These are phyloP conservation scores for Corylus heterophylla DNA, from an alignment of 306 rosid genomes.

Conservation along the genomic window DNA sequence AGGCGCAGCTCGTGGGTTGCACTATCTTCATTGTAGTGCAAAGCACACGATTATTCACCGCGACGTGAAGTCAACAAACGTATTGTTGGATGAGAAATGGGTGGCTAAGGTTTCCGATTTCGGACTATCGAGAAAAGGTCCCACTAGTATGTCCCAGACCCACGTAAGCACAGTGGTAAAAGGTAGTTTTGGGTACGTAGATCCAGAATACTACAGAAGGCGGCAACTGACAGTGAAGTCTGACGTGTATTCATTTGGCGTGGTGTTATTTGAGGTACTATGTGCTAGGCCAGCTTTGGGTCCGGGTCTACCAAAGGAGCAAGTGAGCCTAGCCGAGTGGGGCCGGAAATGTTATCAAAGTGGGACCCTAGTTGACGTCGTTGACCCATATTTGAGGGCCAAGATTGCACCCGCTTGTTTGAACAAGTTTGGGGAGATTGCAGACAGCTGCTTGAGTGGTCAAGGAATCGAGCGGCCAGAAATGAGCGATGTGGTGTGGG, in stretches of 20 bases:
- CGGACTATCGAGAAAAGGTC: constrained; percentile 37
- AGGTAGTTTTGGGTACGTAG: constrained; percentile 50
- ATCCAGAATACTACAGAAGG: constrained; percentile 42
- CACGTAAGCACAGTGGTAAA: constrained; percentile 43
- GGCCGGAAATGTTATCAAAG: constrained; percentile 17
- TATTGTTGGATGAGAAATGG: constrained; percentile 34
- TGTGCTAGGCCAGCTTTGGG: constrained; percentile 47
- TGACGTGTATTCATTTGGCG: constrained; percentile 55
- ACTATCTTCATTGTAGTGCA: constrained; percentile 23
- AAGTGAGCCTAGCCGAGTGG: constrained; percentile 43
- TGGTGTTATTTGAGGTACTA: constrained; percentile 39
- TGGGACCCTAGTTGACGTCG: not conserved
- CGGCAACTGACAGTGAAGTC: constrained; percentile 40
- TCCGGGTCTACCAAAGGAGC: constrained; percentile 9
- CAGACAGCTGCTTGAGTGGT: constrained; percentile 15
- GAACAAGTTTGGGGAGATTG: constrained; percentile 14
- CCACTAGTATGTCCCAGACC: constrained; percentile 9
- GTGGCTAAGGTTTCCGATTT: constrained; percentile 52
- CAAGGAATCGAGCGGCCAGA: constrained; percentile 24
- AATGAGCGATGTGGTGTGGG: not conserved
- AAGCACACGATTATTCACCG: constrained; percentile 35
- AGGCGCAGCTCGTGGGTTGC: constrained; percentile 21
- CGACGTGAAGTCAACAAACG: constrained; percentile 40
- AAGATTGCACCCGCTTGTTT: constrained; percentile 14
- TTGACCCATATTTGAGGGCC: constrained; percentile 20